Conservation (phyloP, 805 yeast species). For the Spathaspora sp. region DNA sequence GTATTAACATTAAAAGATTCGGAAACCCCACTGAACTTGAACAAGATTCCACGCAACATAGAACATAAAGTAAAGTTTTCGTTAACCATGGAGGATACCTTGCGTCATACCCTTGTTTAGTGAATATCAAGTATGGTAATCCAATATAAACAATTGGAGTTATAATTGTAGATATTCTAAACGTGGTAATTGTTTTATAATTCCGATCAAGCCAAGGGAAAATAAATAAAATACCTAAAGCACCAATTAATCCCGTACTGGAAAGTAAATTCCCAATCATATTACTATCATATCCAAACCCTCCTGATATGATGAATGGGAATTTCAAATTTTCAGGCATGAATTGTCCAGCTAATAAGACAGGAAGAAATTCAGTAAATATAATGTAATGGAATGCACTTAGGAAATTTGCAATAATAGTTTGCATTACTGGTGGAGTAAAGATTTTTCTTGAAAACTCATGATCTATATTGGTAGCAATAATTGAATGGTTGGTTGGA, state of each 20-base stretch:
- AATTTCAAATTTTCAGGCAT: slow-evolving; percentile 28
- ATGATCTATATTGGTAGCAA: slow-evolving; percentile 8
- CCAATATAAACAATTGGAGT: slow-evolving; percentile 39
- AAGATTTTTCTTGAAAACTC: slow-evolving; percentile 19
- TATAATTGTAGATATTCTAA: slow-evolving; percentile 30
- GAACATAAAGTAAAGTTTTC: slow-evolving; percentile 3
- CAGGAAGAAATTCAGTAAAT: slow-evolving; percentile 53
- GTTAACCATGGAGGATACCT: slow-evolving; percentile 13
- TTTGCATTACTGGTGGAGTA: slow-evolving; percentile 23
- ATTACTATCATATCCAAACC: slow-evolving; percentile 1
- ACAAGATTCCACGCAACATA: slow-evolving; percentile 15
- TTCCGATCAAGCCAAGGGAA: slow-evolving; percentile 48
- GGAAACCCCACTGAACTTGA: slow-evolving; percentile 41
- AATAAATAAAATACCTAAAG: slow-evolving; percentile 40
- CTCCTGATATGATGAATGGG: slow-evolving; percentile 42
- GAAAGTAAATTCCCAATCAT: slow-evolving; percentile 29
- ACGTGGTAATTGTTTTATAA: slow-evolving; percentile 39
- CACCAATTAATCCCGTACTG: slow-evolving; percentile 48
- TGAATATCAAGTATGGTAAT: slow-evolving; percentile 42
- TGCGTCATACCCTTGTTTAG: slow-evolving; percentile 23
- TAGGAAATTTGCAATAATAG: slow-evolving; percentile 34
- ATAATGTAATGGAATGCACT: slow-evolving; percentile 46
- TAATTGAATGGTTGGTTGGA: not conserved
- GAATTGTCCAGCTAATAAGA: slow-evolving; percentile 41
- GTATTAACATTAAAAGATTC: slow-evolving; percentile 44